phyloP scores from a whole-genome alignment of 331 rosid genomes.

The Acacia pycnantha region DNA sequence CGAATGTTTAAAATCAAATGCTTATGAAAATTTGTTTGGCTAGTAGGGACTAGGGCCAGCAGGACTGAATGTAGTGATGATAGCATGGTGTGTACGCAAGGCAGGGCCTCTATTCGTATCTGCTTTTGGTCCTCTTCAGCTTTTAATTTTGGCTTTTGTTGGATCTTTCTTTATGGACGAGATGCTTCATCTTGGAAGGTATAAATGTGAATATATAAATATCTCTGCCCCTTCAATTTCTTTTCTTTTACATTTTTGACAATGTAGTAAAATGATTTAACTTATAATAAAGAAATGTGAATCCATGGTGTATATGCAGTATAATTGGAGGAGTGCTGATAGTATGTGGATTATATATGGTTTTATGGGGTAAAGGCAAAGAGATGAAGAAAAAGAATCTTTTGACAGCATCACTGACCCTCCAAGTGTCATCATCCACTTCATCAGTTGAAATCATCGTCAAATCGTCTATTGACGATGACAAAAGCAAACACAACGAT shows the following conservation, averaged over 20 bases:
- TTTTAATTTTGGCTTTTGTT: not conserved
- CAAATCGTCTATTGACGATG: not conserved
- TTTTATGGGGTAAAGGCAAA: not conserved
- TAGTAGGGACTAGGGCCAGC: not conserved
- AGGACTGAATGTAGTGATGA: not conserved
- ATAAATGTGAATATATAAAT: not conserved
- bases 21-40: too few relatives aligned
- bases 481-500: not conserved
- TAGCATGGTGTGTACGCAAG: not conserved
- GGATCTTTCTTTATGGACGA: not conserved
- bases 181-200: not conserved
- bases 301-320: not conserved
- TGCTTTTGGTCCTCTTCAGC: not conserved
- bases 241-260: not conserved
- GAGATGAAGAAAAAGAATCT: not conserved
- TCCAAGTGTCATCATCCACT: not conserved
- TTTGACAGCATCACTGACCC: not conserved
- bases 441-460: not conserved
- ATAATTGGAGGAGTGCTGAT: not conserved
- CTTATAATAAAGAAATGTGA: not conserved
- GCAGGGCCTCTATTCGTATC: not conserved
- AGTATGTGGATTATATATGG: not conserved
- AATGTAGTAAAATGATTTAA: too few relatives aligned
- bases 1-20: too few relatives aligned
- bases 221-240: not conserved